A percentile compares a stretch with the other conserved stretches of the same genome.
Conservation (phyloP, 163 green algal genomes). For the Scenedesmus sp. region DNA sequence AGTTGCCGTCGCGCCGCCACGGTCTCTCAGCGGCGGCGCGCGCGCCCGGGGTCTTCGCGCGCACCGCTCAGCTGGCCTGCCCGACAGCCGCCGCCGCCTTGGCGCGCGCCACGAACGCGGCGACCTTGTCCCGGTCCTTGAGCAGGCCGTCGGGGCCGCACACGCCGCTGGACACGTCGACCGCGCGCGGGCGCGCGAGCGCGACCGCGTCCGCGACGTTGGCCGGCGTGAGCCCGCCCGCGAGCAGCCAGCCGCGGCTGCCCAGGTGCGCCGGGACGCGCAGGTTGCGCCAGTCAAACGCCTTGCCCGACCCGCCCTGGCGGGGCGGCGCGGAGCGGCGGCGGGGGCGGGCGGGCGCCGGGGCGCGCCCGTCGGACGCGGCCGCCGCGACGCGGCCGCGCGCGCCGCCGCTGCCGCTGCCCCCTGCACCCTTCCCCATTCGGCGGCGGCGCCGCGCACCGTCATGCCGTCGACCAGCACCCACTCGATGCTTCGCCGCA, state of each 20-base stretch:
- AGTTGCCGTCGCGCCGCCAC: not conserved
- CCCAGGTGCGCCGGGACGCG: slow-evolving; percentile 40
- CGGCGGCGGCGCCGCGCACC: not conserved
- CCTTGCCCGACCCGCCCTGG: slow-evolving; percentile 76
- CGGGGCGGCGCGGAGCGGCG: no score
- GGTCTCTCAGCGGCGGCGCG: no score
- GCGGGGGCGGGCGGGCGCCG: no score
- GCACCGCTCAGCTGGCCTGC: not conserved
- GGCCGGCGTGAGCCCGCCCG: slow-evolving; percentile 74
- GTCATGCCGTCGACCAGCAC: slow-evolving; percentile 79
- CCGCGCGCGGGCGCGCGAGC: slow-evolving; percentile 61
- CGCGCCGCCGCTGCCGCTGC: not conserved
- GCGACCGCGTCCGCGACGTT: slow-evolving; percentile 79
- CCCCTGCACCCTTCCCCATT: no score
- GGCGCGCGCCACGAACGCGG: slow-evolving; percentile 55
- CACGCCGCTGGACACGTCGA: slow-evolving; percentile 91
- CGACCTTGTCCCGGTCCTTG: slow-evolving; percentile 69
- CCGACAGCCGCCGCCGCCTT: slow-evolving; percentile 9
- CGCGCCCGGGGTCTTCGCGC: no score
- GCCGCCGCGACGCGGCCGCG: not conserved
- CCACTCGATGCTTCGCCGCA: slow-evolving; percentile 63
- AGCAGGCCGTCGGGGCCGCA: slow-evolving; percentile 68
- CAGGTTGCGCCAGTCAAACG: slow-evolving; percentile 75
- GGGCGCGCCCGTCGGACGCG: no score
- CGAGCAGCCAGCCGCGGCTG: slow-evolving; percentile 78